phyloP scores from a whole-genome alignment of 768 basidiomycete genomes.

The Rossbeevera mucosa region DNA sequence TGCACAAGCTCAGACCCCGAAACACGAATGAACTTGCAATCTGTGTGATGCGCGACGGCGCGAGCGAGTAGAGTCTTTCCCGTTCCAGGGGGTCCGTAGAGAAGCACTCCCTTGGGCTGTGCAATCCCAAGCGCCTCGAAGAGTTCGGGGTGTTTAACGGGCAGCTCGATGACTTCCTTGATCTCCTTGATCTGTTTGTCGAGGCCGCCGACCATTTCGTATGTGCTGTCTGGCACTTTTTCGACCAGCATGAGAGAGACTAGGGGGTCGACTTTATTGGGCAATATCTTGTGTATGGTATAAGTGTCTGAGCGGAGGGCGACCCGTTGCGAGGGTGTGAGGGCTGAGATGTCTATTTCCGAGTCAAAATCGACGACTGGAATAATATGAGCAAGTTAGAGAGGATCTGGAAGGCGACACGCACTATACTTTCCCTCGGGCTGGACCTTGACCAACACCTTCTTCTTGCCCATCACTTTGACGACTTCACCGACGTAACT shows the following conservation, averaged over 20 bases:
- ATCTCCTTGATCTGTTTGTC: slow-evolving; percentile 99
- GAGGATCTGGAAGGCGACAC: slow-evolving; percentile 29
- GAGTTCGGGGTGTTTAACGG: slow-evolving; percentile 95
- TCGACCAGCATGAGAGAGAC: slow-evolving; percentile 99
- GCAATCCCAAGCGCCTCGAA: slow-evolving; percentile 80
- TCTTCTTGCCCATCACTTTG: slow-evolving; percentile 99
- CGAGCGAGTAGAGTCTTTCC: slow-evolving; percentile 24
- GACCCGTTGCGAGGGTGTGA: slow-evolving; percentile 86
- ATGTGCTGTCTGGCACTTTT: slow-evolving; percentile 98
- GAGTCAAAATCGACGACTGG: slow-evolving; percentile 90
- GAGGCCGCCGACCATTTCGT: slow-evolving; percentile 99
- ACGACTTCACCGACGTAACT: slow-evolving; percentile 97
- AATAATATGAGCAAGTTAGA: neutral
- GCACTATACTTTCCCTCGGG: slow-evolving; percentile 98
- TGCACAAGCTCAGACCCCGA: neutral
- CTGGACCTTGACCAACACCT: slow-evolving; percentile 96
- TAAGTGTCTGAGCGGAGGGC: slow-evolving; percentile 96
- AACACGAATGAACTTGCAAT: slow-evolving; percentile 70
- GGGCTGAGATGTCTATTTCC: slow-evolving; percentile 73
- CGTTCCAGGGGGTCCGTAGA: neutral
- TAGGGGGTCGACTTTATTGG: slow-evolving; percentile 96
- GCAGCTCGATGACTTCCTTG: slow-evolving; percentile 97
- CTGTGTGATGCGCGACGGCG: slow-evolving; percentile 95
- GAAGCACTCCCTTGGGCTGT: neutral
- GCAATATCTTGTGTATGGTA: slow-evolving; percentile 93